phyloP scores from a whole-genome alignment of 805 yeast genomes.

The Yarrowia sp. region DNA sequence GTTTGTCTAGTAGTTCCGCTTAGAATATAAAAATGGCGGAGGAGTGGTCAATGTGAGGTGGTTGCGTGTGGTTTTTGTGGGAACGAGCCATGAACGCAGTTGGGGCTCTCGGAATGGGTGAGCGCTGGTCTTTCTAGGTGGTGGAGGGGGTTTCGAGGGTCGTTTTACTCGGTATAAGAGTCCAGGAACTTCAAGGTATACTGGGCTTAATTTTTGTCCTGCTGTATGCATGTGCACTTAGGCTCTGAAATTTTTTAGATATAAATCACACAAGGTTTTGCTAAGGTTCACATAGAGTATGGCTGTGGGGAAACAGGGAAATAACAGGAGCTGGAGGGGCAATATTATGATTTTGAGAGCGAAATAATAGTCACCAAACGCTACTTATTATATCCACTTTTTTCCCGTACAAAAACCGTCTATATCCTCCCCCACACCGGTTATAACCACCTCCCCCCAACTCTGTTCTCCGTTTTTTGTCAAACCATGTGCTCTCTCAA shows the following conservation, averaged over 20 bases:
- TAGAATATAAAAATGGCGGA: conserved; percentile 36
- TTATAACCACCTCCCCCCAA: background rate
- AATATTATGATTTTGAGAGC: too few species aligned
- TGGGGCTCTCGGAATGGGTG: conserved; percentile 4
- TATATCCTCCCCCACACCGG: too few species aligned
- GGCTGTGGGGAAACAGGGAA: background rate
- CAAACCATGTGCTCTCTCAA: conserved; percentile 13
- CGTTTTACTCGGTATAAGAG: background rate
- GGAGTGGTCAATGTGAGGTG: conserved; percentile 21
- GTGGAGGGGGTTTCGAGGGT: background rate
- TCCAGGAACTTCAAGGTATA: conserved; percentile 9
- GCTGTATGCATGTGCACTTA: conserved; percentile 32
- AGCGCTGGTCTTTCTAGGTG: background rate
- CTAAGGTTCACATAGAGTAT: conserved; percentile 25
- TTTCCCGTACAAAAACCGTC: too few species aligned
- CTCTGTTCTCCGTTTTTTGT: conserved; percentile 12
- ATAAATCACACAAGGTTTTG: conserved; percentile 32
- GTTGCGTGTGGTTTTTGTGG: conserved; percentile 14
- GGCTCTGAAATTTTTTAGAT: conserved; percentile 38
- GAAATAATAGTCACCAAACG: too few species aligned
- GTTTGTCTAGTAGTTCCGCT: conserved; percentile 1
- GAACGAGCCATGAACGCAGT: conserved; percentile 38
- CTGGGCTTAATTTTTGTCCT: conserved; percentile 24
- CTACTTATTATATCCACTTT: too few species aligned
- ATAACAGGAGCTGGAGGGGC: too few species aligned